These are phyloP conservation scores for Myxozyma nipponensis DNA, from an alignment of 805 yeast genomes.

Conservation along the genomic window DNA sequence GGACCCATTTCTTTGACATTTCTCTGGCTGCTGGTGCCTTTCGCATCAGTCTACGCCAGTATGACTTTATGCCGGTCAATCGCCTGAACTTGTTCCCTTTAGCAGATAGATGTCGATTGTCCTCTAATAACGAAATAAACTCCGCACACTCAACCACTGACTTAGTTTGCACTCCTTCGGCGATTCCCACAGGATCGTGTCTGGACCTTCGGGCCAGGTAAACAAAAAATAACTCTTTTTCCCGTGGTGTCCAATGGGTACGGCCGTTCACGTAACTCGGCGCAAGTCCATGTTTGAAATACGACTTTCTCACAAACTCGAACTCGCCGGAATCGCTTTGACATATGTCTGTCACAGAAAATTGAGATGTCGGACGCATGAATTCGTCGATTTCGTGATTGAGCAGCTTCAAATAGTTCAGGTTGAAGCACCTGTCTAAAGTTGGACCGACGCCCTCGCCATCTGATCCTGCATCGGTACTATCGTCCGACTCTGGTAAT, in stretches of 20 bases:
- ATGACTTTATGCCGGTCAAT: slow-evolving; percentile 11
- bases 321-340: neutral
- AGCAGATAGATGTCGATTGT: neutral
- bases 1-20: slow-evolving; percentile 22
- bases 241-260: slow-evolving; percentile 18
- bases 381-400: slow-evolving; percentile 20
- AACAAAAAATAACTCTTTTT: slow-evolving; percentile 22
- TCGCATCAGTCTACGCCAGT: slow-evolving; percentile 14
- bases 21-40: slow-evolving; percentile 19
- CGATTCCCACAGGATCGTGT: slow-evolving; percentile 22
- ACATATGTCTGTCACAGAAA: neutral
- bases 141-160: slow-evolving; percentile 21
- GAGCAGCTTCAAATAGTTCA: slow-evolving; percentile 9
- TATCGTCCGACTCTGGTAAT: neutral
- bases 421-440: slow-evolving; percentile 4
- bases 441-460: neutral
- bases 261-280: slow-evolving; percentile 10
- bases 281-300: neutral
- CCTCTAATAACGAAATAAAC: slow-evolving; percentile 13
- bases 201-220: slow-evolving; percentile 17
- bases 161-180: slow-evolving; percentile 17
- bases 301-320: neutral
- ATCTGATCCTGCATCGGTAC: neutral
- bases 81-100: neutral
- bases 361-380: slow-evolving; percentile 11